A percentile compares a stretch with the other conserved stretches of the same genome.
phyloP scores from a whole-genome alignment of 345 rosid species.

The Corchorus olitorius region DNA sequence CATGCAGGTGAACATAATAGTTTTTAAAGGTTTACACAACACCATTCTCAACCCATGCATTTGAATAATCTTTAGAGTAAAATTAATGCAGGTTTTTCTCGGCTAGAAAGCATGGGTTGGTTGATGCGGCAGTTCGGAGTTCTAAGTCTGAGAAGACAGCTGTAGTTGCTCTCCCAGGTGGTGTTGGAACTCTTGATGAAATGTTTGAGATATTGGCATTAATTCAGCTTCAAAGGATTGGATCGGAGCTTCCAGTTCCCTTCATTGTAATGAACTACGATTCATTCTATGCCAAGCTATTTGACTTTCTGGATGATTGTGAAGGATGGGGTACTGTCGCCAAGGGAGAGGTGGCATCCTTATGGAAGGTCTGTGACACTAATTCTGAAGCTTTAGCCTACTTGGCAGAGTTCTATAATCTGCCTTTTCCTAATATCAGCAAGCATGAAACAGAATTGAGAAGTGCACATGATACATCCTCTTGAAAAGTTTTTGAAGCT shows the following conservation, averaged over 20 bases:
- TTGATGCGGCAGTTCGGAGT: slow-evolving; percentile 75
- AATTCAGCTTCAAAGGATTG: slow-evolving; percentile 82
- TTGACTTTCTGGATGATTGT: slow-evolving; percentile 75
- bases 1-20: slow-evolving; percentile 68
- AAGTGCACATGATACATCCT: slow-evolving; percentile 18
- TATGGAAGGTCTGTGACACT: slow-evolving; percentile 78
- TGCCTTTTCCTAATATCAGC: slow-evolving; percentile 25
- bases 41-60: neutral
- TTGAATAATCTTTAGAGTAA: neutral
- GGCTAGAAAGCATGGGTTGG: slow-evolving; percentile 89
- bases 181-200: slow-evolving; percentile 85
- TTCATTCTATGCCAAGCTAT: slow-evolving; percentile 69
- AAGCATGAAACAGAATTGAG: slow-evolving; percentile 26
- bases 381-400: slow-evolving; percentile 73
- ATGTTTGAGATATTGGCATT: slow-evolving; percentile 81
- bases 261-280: slow-evolving; percentile 87
- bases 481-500: slow-evolving; percentile 9
- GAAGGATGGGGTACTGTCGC: slow-evolving; percentile 76
- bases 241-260: slow-evolving; percentile 74
- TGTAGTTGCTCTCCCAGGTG: slow-evolving; percentile 84
- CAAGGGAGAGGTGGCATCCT: slow-evolving; percentile 68
- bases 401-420: slow-evolving; percentile 65
- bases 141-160: slow-evolving; percentile 64
- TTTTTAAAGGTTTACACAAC: neutral
- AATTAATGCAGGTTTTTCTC: slow-evolving; percentile 88